phyloP scores from a whole-genome alignment of 2,329 filamentous ascomycete genomes.

The Aspergillus bombycis region DNA sequence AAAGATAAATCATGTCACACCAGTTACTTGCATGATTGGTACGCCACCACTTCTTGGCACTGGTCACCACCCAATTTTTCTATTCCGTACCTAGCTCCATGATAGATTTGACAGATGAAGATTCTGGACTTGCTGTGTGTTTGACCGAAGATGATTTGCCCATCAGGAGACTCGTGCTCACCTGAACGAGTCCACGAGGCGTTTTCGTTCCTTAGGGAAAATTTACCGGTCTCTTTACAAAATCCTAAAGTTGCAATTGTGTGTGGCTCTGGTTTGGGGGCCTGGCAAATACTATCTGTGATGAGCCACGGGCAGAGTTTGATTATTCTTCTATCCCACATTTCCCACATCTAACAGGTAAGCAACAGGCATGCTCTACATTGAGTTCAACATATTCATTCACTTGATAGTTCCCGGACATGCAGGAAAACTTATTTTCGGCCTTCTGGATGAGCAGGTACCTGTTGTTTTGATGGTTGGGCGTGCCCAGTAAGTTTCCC shows the following conservation, averaged over 20 bases:
- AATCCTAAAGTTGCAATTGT: slow-evolving; percentile 64
- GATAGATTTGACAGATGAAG: background rate
- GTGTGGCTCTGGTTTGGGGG: slow-evolving; percentile 68
- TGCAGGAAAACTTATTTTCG: slow-evolving; percentile 68
- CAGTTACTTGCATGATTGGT: background rate
- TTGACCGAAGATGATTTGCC: slow-evolving; percentile 19
- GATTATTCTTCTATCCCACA: slow-evolving; percentile 63
- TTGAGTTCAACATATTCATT: background rate
- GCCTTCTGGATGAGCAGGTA: slow-evolving; percentile 57
- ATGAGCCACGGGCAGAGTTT: slow-evolving; percentile 55
- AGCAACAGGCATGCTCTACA: background rate
- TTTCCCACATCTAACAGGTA: slow-evolving; percentile 64
- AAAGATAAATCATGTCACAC: background rate
- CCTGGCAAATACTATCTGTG: slow-evolving; percentile 59
- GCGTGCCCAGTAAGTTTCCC: slow-evolving; percentile 57
- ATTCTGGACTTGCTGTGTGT: background rate
- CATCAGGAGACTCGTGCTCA: slow-evolving; percentile 18
- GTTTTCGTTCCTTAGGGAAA: slow-evolving; percentile 51
- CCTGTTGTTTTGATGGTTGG: slow-evolving; percentile 67
- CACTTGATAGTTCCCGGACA: slow-evolving; percentile 56
- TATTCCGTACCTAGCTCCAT: background rate
- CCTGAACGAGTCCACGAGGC: slow-evolving; percentile 51
- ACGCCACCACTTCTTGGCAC: background rate
- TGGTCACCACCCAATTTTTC: background rate
- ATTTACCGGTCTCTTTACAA: slow-evolving; percentile 55